Evolutionary conservation across 805 yeast genomes (phyloP).

Genomic region (Starmerella riodocensis): DNA sequence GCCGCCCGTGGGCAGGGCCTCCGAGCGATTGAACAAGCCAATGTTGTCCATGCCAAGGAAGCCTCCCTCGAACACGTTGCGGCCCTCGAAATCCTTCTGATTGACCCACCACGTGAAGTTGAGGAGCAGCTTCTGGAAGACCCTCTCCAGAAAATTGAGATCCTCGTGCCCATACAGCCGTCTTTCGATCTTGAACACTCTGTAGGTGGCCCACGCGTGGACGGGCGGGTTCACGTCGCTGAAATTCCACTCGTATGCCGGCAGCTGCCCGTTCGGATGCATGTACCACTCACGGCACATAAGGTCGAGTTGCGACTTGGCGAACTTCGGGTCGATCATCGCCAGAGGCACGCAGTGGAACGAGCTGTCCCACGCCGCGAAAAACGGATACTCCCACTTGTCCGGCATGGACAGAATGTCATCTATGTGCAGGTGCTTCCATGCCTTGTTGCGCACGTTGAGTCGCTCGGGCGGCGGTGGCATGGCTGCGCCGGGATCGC

Average conservation of each 20-base stretch:
- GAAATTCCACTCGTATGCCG: constrained; percentile 95
- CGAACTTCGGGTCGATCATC: constrained; percentile 85
- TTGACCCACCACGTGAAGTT: constrained; percentile 98
- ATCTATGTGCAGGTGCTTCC: constrained; percentile 81
- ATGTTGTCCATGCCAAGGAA: constrained; percentile 85
- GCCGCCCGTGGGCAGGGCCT: constrained; percentile 87
- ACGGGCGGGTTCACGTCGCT: constrained; percentile 95
- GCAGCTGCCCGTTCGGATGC: constrained; percentile 97
- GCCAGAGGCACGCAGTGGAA: constrained; percentile 89
- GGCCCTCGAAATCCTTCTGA: constrained; percentile 73
- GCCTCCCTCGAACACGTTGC: constrained; percentile 87
- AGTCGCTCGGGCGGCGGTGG: constrained; percentile 75
- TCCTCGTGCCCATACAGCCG: constrained; percentile 75
- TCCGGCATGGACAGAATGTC: constrained; percentile 84
- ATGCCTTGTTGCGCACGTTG: constrained; percentile 72
- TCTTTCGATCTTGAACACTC: constrained; percentile 77
- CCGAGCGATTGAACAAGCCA: constrained; percentile 84
- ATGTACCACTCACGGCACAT: constrained; percentile 90
- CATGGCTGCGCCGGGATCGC: constrained; percentile 63
- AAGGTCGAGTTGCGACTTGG: constrained; percentile 74
- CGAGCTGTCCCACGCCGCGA: constrained; percentile 95
- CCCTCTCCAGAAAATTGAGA: constrained; percentile 72
- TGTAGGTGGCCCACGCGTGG: constrained; percentile 87
- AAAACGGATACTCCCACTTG: constrained; percentile 92
- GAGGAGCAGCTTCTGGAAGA: constrained; percentile 75